Percentiles rank a stretch among this genome's conserved stretches.
These are phyloP conservation scores for Tetradesmus lagerheimii DNA, from an alignment of 139 green algal genomes.

Conservation along the genomic window DNA sequence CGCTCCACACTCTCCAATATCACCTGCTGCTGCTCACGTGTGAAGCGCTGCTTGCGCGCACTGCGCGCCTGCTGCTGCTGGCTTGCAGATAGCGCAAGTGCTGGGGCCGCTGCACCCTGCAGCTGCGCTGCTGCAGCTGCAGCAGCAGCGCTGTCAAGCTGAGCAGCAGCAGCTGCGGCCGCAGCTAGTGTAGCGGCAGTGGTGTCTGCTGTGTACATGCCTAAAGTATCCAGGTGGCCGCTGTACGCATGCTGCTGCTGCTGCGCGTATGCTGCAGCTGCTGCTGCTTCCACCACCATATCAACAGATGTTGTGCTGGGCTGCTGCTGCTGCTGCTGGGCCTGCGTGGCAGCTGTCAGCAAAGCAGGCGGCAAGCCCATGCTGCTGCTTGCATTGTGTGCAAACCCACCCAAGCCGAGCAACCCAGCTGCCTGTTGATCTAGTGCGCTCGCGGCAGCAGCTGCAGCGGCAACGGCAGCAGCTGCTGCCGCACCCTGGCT, in stretches of 20 bases:
- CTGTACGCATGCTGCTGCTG: conserved; percentile 10
- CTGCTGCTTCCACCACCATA: neutral
- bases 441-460: neutral
- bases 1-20: conserved; percentile 46
- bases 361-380: neutral
- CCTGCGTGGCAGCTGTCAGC: neutral
- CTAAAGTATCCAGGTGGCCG: neutral
- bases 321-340: neutral
- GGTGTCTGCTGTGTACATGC: neutral
- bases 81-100: neutral
- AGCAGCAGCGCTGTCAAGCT: neutral
- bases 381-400: neutral
- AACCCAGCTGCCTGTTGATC: conserved; percentile 10
- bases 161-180: neutral
- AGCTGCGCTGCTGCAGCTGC: neutral
- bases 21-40: conserved; percentile 31
- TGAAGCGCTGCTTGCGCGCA: conserved; percentile 43
- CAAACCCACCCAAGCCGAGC: neutral
- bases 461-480: neutral
- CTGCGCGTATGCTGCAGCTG: conserved; percentile 6
- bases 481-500: neutral
- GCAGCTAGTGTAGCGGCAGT: neutral
- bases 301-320: neutral
- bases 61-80: neutral
- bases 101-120: no score